phyloP scores from a whole-genome alignment of 805 yeast genomes.

The Wickerhamomyces bisporus region DNA sequence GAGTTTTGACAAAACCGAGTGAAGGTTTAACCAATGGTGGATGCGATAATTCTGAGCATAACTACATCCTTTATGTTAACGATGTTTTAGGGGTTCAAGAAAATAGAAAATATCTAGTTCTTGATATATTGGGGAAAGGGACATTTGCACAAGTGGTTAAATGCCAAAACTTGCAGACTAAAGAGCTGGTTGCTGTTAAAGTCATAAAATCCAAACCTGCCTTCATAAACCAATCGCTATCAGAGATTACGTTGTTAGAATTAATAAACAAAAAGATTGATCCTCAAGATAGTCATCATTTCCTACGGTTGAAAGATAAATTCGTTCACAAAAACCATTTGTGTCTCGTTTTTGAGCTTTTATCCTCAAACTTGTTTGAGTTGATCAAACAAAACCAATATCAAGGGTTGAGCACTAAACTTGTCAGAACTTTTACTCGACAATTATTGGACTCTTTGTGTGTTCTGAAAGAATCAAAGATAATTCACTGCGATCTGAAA shows the following conservation, averaged over 20 bases:
- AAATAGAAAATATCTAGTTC: constrained; percentile 79
- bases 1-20: constrained; percentile 89
- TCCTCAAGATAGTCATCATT: constrained; percentile 65
- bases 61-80: constrained; percentile 89
- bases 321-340: constrained; percentile 90
- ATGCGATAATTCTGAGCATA: constrained; percentile 80
- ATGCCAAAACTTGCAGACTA: constrained; percentile 63
- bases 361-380: constrained; percentile 86
- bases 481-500: constrained; percentile 94
- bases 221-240: constrained; percentile 82
- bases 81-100: constrained; percentile 86
- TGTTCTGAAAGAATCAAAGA: constrained; percentile 72
- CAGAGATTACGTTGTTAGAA: constrained; percentile 85
- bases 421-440: constrained; percentile 71
- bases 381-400: constrained; percentile 88
- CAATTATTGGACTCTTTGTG: constrained; percentile 81
- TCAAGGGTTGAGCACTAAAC: constrained; percentile 77
- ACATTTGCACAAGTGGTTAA: constrained; percentile 98
- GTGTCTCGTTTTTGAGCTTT: constrained; percentile 86
- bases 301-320: constrained; percentile 76
- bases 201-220: constrained; percentile 91
- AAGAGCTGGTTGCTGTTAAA: constrained; percentile 89
- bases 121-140: constrained; percentile 92
- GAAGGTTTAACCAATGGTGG: constrained; percentile 82
- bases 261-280: constrained; percentile 68